A percentile compares a stretch with the other conserved stretches of the same genome.
phyloP scores from a whole-genome alignment of 192 early-diverging fungal species.

The Linnemannia hyalina region DNA sequence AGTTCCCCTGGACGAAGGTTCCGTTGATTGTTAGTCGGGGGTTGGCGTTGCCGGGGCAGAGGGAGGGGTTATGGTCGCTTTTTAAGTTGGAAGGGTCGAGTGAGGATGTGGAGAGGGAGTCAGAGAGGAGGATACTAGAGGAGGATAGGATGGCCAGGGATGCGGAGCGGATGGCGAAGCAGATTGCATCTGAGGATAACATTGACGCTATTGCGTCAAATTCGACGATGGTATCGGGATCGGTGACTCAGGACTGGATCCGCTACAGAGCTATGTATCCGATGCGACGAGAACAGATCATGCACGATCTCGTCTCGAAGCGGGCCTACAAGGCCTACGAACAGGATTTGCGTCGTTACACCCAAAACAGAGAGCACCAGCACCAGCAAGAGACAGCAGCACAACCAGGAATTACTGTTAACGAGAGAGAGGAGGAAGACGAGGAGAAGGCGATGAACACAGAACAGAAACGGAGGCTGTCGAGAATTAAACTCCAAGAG shows the following conservation, averaged over 20 bases:
- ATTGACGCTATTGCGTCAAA: too few relatives aligned
- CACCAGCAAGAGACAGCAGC: background rate
- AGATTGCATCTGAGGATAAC: background rate
- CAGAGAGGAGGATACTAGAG: background rate
- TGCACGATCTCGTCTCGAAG: background rate
- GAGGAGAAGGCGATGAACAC: background rate
- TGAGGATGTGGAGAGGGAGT: background rate
- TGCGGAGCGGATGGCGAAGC: background rate
- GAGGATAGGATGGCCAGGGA: background rate
- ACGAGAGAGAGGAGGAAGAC: background rate
- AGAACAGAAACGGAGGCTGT: background rate
- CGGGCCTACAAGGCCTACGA: background rate
- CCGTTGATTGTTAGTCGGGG: background rate
- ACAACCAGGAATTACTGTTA: background rate
- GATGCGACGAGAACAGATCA: background rate
- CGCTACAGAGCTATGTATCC: background rate
- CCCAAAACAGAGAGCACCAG: background rate
- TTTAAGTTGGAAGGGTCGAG: background rate
- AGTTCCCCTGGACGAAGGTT: background rate
- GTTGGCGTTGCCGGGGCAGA: background rate
- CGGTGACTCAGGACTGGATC: background rate
- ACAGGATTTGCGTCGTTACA: background rate
- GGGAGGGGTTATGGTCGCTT: background rate
- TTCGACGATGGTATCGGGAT: background rate
- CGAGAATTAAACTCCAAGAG: background rate